Evolutionary conservation across 371 early-diverging fungal species (phyloP).

Genomic region (Rhizopus delemar): DNA sequence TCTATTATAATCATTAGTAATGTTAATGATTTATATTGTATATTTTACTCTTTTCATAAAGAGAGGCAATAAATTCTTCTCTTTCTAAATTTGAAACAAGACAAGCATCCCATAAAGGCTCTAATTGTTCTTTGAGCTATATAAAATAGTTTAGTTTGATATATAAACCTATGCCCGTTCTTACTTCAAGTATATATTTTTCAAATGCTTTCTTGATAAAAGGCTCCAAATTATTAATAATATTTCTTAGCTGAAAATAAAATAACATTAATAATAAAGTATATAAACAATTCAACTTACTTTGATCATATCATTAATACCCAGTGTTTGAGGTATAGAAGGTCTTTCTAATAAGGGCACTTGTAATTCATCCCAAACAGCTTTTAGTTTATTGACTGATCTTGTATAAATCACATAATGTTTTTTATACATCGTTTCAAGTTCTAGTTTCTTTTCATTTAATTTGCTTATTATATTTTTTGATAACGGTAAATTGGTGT

Average conservation of each 20-base stretch:
- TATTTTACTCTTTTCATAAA: conserved; percentile 49
- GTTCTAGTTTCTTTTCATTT: conserved; percentile 1
- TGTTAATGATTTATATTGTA: conserved; percentile 12
- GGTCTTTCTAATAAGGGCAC: conserved; percentile 23
- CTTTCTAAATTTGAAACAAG: conserved; percentile 48
- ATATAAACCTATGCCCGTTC: not conserved
- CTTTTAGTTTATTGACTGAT: conserved; percentile 18
- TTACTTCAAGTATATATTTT: conserved; percentile 44
- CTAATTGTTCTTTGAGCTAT: conserved; percentile 38
- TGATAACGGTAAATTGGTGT: conserved; percentile 9
- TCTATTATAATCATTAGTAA: conserved; percentile 25
- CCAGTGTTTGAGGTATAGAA: conserved; percentile 20
- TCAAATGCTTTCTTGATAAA: conserved; percentile 36
- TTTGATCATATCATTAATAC: conserved; percentile 19
- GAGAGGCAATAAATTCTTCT: conserved; percentile 44
- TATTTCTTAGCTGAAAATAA: conserved; percentile 31
- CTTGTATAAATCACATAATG: conserved; percentile 7
- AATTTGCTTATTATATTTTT: not conserved
- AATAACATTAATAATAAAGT: not conserved
- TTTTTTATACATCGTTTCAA: conserved; percentile 15
- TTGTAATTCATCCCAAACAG: conserved; percentile 30
- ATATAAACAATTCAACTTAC: conserved; percentile 10
- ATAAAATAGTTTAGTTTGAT: not conserved
- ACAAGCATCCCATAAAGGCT: conserved; percentile 47
- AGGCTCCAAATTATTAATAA: conserved; percentile 33